These are phyloP conservation scores for Centaurea solstitialis DNA, from an alignment of 129 eudicot genomes.

Conservation along the genomic window DNA sequence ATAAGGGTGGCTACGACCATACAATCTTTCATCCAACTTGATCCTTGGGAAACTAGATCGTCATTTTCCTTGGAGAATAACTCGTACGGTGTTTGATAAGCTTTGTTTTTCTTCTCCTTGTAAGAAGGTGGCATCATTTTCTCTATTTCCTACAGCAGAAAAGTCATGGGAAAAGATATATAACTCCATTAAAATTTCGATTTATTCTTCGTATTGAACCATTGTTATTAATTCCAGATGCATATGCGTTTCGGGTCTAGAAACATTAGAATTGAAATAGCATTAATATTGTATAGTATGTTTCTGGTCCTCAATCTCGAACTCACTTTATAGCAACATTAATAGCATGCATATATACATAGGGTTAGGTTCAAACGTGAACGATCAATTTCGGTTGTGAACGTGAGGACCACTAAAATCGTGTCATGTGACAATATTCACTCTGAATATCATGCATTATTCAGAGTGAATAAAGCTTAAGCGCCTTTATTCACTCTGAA, in stretches of 20 bases:
- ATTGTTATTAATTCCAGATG: not conserved
- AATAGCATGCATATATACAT: too few relatives aligned
- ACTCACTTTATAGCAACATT: too few relatives aligned
- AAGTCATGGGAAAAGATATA: not conserved
- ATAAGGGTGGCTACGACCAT: slow-evolving; percentile 4
- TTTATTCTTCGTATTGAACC: not conserved
- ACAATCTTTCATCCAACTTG: slow-evolving; percentile 9
- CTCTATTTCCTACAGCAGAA: slow-evolving; percentile 9
- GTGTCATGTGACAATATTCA: too few relatives aligned
- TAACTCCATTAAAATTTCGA: not conserved
- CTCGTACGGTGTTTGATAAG: slow-evolving; percentile 16
- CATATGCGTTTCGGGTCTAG: not conserved
- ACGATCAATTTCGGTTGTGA: too few relatives aligned
- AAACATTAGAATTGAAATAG: not conserved
- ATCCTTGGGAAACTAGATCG: slow-evolving; percentile 6
- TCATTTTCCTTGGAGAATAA: slow-evolving; percentile 4
- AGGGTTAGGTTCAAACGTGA: too few relatives aligned
- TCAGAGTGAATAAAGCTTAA: too few relatives aligned
- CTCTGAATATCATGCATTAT: too few relatives aligned
- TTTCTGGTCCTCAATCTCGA: too few relatives aligned
- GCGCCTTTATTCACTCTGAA: too few relatives aligned
- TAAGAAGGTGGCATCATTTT: not conserved
- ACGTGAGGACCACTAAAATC: too few relatives aligned
- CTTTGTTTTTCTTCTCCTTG: slow-evolving; percentile 1
- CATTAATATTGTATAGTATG: not conserved